Evolutionary conservation across 768 basidiomycete species (phyloP).

Genomic region (Punctularia strigosozonata): DNA sequence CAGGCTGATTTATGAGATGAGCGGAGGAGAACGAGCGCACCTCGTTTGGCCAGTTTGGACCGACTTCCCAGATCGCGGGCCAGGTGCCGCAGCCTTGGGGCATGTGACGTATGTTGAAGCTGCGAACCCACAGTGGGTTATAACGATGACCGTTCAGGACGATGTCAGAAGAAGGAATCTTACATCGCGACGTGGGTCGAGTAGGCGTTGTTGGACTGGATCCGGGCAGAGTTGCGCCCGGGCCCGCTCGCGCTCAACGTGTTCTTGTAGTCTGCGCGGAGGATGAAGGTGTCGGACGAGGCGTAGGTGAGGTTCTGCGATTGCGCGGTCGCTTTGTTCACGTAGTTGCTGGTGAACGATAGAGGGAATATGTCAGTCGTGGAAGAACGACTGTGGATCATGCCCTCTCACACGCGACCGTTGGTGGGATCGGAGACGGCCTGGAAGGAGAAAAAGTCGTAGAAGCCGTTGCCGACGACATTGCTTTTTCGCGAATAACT

Average conservation of each 20-base stretch:
- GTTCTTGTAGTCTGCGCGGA: slow-evolving; percentile 26
- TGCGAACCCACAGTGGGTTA: slow-evolving; percentile 8
- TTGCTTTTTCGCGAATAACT: slow-evolving; percentile 16
- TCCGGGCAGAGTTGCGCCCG: slow-evolving; percentile 26
- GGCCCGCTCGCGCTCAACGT: slow-evolving; percentile 16
- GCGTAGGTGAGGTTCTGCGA: slow-evolving; percentile 17
- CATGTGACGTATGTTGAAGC: slow-evolving; percentile 37
- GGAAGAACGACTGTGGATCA: neutral
- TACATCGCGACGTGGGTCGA: slow-evolving; percentile 21
- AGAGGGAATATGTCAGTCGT: neutral
- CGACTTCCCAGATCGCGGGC: slow-evolving; percentile 27
- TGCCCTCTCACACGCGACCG: slow-evolving; percentile 21
- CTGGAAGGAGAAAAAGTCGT: slow-evolving; percentile 19
- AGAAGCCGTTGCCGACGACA: slow-evolving; percentile 19
- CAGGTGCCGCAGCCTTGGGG: slow-evolving; percentile 34
- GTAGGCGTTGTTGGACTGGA: slow-evolving; percentile 18
- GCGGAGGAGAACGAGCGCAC: slow-evolving; percentile 35
- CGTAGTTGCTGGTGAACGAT: slow-evolving; percentile 27
- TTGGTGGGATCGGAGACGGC: slow-evolving; percentile 23
- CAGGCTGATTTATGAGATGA: too few species aligned
- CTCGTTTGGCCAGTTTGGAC: slow-evolving; percentile 18
- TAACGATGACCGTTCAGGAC: neutral
- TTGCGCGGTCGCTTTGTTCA: slow-evolving; percentile 16
- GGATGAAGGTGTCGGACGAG: slow-evolving; percentile 16
- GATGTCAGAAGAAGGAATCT: too few species aligned